Base-by-base conservation (phyloP, 495 filamentous ascomycete genomes). In the Penicillium manginii region DNA sequence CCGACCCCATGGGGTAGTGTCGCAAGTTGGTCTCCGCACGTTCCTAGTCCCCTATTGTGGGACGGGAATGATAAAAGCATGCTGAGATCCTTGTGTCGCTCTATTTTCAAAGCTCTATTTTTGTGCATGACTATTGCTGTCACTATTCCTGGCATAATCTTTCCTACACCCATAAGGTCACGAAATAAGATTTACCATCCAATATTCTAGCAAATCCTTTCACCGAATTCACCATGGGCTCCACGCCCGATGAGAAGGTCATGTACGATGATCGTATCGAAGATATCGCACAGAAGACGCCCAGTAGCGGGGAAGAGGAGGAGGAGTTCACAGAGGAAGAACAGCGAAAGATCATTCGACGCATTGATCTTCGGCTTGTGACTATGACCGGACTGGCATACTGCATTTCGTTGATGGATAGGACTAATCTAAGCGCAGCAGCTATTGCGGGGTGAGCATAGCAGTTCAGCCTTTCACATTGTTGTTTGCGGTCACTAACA, bases 361-460 rank as follows among this genome's bases (percentile, higher is more conserved):
- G 82, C 4, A 71, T 90, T 65, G 88, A 91, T 63, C 62, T 77
- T 33, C 83, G 88, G 0, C 74, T 91, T 10, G 85, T 90, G 31
- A 69, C 82, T 1, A 89, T 84, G 32, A 75, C 85, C 3, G 88
- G 88, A 5, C 68, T 84, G 60, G 78, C 88, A 65, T 90, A 90
- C 68, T 86, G 83, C 61, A 76, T 88, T 57, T 82, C 77, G 29
- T 66, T 90, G 52, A 86, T 90, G 82, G 88, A 90, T 67, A 73
- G 88, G 3, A 88, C 85, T 6, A 91, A 91, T 67, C 61, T 90
- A 61, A 78, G 81, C 50, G 78, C 78, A 37, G 88, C 88, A 45
- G 78, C 78, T 29, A 81, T 91, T 58, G 86, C 86, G 29, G 87
- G 82, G 76, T 76, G 67, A 59, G 68, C 17, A 62, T 26, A 4